Evolutionary conservation across 1,139 yeast species (phyloP).

Genomic region (Geotrichum carabidarum): DNA sequence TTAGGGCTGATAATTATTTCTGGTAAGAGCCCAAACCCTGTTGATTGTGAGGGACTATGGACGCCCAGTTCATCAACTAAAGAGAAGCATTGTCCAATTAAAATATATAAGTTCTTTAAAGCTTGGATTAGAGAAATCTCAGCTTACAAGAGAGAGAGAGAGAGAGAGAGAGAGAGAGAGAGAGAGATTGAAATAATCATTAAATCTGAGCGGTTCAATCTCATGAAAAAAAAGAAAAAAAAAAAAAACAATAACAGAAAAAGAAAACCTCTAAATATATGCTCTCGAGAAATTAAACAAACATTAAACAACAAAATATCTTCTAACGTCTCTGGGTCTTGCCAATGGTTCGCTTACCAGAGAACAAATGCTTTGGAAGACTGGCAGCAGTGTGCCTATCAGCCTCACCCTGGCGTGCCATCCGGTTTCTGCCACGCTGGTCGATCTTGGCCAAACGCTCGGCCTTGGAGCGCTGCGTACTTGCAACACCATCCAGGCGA

Average conservation of each 20-base stretch:
- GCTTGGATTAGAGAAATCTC: too few species aligned
- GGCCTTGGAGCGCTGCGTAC: slow-evolving; percentile 77
- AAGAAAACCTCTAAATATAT: background rate
- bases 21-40: too few species aligned
- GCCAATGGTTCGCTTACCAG: slow-evolving; percentile 96
- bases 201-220: too few species aligned
- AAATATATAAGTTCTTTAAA: too few species aligned
- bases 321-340: slow-evolving; percentile 56
- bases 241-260: background rate
- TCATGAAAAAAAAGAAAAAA: background rate
- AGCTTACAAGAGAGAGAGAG: too few species aligned
- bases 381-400: slow-evolving; percentile 86
- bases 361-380: slow-evolving; percentile 87
- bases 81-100: background rate
- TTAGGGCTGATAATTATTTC: too few species aligned
- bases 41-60: too few species aligned
- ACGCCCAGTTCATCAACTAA: background rate
- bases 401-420: slow-evolving; percentile 91
- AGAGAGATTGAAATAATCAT: too few species aligned
- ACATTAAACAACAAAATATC: background rate
- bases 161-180: too few species aligned
- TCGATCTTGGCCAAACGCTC: slow-evolving; percentile 82
- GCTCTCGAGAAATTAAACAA: background rate
- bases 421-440: slow-evolving; percentile 89
- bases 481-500: slow-evolving; percentile 78